Evolutionary conservation across 2,329 filamentous ascomycete species (phyloP), one percentile per base, ranked within the genome.

Genomic region (Rutstroemia sp.): DNA sequence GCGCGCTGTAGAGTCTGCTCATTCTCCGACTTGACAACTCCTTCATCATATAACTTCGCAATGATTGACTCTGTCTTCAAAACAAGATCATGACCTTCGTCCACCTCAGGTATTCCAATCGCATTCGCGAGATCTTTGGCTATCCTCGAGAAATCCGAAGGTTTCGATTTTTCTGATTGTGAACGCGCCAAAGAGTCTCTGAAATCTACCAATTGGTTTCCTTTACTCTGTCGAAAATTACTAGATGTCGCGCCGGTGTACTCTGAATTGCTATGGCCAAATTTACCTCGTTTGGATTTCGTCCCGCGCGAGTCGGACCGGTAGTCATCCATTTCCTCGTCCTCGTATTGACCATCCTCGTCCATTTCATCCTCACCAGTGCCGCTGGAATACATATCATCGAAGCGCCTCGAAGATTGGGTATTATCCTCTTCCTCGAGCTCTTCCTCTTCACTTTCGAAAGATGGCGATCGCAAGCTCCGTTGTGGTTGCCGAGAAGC

Each of bases 51-150:
- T 17, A 92, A 74, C 52, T 76, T 76, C 50, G 78, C 77, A 41
- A 95, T 73, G 42, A 89, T 72, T 41, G 82, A 78, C 68, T 96
- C 92, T 10, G 88, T 95, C 49, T 81, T 77, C 37, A 95, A 73
- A 47, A 96, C 82, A 19, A 95, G 71, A 47, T 84, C 78, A 58
- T 86, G 82, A 1, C 84, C 75, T 71, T 96, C 92, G 4, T 77
- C 76, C 47, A 95, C 74, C 17, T 72, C 66, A 1, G 87, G 82
- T 37, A 80, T 74, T 38, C 79, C 79, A 71, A 78, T 70, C 68
- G 81, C 68, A 70, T 74, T 68, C 76, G 85, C 83, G 9, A 92
- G 71, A 59, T 86, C 84, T 68, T 86, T 88, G 30, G 89, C 88
- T 58, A 95, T 82, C 6, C 80, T 75, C 4, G 83, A 79, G 65